Base-by-base conservation (phyloP, 495 filamentous ascomycete genomes). In the Melanomma pulvis-pyrius region DNA sequence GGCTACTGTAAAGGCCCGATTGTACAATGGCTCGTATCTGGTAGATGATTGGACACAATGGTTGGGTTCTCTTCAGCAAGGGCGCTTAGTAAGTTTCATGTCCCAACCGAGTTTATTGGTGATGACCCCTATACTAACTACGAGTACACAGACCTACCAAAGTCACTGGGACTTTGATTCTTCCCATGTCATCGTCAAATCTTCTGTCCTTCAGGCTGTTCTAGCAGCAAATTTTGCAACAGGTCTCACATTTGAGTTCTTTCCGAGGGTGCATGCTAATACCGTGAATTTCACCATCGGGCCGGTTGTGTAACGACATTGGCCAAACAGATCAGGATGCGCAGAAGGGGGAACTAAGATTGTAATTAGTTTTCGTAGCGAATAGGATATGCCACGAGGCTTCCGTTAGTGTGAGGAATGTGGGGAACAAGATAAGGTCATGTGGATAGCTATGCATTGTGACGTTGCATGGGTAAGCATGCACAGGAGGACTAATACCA, bases 11-110 rank as follows among this genome's bases (percentile, higher is more conserved):
- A 83, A 84, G 73, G 82, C 82, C 17, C 30, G 80, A 4, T 75
- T 73, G 12, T 70, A 65, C 2, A 81, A 81, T 61, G 79, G 81
- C 2, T 74, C 69, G 17, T 82, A 80, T 60, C 65, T 87, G 19
- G 76, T 82, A n/a, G 85, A 87, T 67, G 76, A 79, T 28, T 88
- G 83, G 83, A 87, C 84, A 0, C 58, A 76, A 57, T 86, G 75
- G 19, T 70, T 86, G 7, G 83, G 84, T 0, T 77, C 80, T n/a
- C 71, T 88, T 13, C 84, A 87, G 58, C 74, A 82, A 61, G 82
- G 75, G 61, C 78, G 73, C 73, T 68, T 73, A 51, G 79, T 74
- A 76, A 75, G 73, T 79, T 12, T 22, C 47, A 25, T 41, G n/a
- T 56, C 11, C 64, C 29, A 22, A 19, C 55, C 17, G 11, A 5